Evolutionary conservation across 2,329 filamentous ascomycete species (phyloP).

Genomic region (Pseudocercospora pini-densiflorae): DNA sequence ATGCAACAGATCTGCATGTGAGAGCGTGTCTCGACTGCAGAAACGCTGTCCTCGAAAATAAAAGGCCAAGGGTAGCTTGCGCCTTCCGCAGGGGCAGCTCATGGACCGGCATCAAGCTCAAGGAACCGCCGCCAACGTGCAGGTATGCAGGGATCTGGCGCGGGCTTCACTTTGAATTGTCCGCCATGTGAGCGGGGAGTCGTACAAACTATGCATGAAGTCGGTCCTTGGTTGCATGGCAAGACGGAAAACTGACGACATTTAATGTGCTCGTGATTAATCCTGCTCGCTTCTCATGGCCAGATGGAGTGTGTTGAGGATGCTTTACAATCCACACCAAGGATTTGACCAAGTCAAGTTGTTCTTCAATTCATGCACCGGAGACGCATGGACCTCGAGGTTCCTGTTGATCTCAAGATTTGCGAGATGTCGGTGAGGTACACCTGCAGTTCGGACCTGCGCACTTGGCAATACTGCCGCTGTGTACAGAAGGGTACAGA

Average conservation of each 20-base stretch:
- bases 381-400: not conserved
- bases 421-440: not conserved
- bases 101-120: not conserved
- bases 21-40: not conserved
- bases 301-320: not conserved
- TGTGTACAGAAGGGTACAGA: slow-evolving; percentile 5
- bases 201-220: slow-evolving; percentile 2
- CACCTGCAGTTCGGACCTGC: not conserved
- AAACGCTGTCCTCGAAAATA: not conserved
- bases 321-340: not conserved
- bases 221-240: slow-evolving; percentile 9
- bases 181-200: slow-evolving; percentile 2
- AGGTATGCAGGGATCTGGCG: not conserved
- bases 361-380: not conserved
- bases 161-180: not conserved
- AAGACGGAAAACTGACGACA: not conserved
- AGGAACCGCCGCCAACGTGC: slow-evolving; percentile 8
- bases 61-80: not conserved
- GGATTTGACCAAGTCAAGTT: not conserved
- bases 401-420: not conserved
- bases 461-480: slow-evolving; percentile 2
- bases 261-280: not conserved
- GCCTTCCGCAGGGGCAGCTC: slow-evolving; percentile 6
- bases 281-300: not conserved
- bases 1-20: slow-evolving; percentile 7